Evolutionary conservation across 305 asterid genomes (phyloP), one percentile per base, ranked within the genome.

Genomic region (Fraxinus floribunda): DNA sequence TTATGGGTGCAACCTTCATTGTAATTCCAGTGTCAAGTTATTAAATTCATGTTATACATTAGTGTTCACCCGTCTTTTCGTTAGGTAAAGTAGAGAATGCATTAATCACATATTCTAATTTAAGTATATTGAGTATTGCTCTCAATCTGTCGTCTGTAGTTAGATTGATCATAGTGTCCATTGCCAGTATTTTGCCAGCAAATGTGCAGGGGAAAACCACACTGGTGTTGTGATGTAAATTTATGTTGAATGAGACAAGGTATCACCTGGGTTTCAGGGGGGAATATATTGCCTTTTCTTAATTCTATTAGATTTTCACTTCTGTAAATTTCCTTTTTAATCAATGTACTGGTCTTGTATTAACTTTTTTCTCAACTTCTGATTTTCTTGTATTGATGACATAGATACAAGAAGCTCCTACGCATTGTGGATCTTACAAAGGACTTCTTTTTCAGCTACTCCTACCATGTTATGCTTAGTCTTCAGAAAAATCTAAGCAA

Each of bases 401-500:
- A 83, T 91, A 96, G 99, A 90, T 96, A 93, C 97, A 96, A 93
- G 97, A 94, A 94, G 97, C 98, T 94, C 80, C 89, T 96, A 83
- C 91, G 94, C 87, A 66, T 84, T 0, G 89, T 96, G 98, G 99
- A 96, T 90, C 98, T 96, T 84, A 93, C 99, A 60, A 94, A 88
- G 93, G 98, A 93, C 94, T 96, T 96, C 97, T 92, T 85, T 89
- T 96, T 93, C 90, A 96, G 99, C 95, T 96, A 96, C 87, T 91
- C 98, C 80, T 96, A 96, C 87, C 91, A 87, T 87, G 89, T 93
- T 79, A 96, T 96, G 99, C 93, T 87, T 84, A 92, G 97, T 83
- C 94, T 96, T 86, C 99, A 96, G 83, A 94, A 92, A 91, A 96
- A 94, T 75, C 89, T 90, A 44, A 89, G 92, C 90, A 88, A 88